Evolutionary conservation across 176 grass and related monocot species (phyloP), one percentile per base, ranked within the genome.

Genomic region (Oryza glumipatula): DNA sequence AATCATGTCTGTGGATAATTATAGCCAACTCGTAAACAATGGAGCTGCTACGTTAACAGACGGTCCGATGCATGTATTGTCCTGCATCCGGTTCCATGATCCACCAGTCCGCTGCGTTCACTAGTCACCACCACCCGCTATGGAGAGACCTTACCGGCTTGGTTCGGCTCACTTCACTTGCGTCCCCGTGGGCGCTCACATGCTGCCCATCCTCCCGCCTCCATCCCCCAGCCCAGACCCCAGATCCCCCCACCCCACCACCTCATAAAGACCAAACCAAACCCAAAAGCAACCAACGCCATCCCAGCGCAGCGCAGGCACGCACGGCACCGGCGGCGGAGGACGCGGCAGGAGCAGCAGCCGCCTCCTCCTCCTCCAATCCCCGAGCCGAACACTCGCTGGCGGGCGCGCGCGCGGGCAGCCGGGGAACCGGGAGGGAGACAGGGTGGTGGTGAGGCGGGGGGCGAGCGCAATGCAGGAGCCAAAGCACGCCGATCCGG

Each of bases 381-480:
- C 56, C 54, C 47, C 44, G 5, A 8, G 54, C 26, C 70, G 68
- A 77, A 26, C 83, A 39, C 24, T 6, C 43, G 17, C 82, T 10
- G 28, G 28, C 28, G 28, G 28, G 28, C 65, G 24, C 71, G 24
- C 63, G 23, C 52, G 43, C 45, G 22, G 47, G 78, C 26, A 70
- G 70, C 22, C 3, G 36, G 47, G 32, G 28, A 30, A 30, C 78
- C 65, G 47, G 17, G 63, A 1, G 28, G 44, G 83, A 9, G 72
- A 23, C 32, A 68, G 8, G 46, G 65, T 21, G 49, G 45, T 21
- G 49, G 45, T 39, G 33, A 14, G 41, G 68, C 15, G 33, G 33
- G 9, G 9, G n/a, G 30, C 26, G 14, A 22, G 36, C 69, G 28
- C 84, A 92, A 98, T 98, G 96, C 96, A 94, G 82, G 87, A 85